Base-by-base conservation (phyloP, 352 stramenopile species). In the Blastocystis sp. region DNA sequence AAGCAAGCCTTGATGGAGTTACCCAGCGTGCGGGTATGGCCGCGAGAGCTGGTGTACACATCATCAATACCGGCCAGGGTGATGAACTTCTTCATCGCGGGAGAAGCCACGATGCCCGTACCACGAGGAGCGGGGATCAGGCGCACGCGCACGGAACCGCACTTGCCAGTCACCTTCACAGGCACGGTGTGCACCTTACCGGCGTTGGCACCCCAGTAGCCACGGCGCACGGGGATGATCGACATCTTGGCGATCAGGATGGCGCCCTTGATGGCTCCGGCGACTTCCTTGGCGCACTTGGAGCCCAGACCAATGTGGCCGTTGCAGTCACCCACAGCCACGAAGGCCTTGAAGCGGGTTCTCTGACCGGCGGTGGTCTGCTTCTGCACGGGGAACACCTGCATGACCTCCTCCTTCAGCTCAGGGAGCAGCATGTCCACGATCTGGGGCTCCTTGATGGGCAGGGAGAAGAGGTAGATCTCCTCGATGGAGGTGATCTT, bases 1-100 rank as follows among this genome's bases (percentile, higher is more conserved):
- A 98, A 99, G 76, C 97, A 97, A 61, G 96, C 97, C 95, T 98
- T 99, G 91, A 99, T 96, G 91, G 98, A 99, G 95, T 99, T 99
- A 91, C 97, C 97, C 91, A 98, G 95, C 87, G 97, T 99, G 91
- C 97, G 95, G 89, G 97, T 98, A 95, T 99, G 97, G 91, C 96
- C 96, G 91, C 93, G 92, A 3, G 95, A 93, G 90, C 93, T 97
- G 64, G 95, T 98, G 92, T 97, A 97, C 94, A 96, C 98, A 91
- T 98, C 97, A 91, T 98, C 93, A 90, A 98, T 97, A 92, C 96
- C 96, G 88, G 96, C 96, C 96, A 99, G 98, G 91, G 94, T 94
- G 88, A 99, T 92, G 54, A 99, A 92, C 93, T 99, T 98, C 94
- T 98, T 98, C 87, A 96, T 94, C 81, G 96, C 96, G 63, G 96